These are phyloP conservation scores for Tricholoma saponaceum DNA, from an alignment of 768 basidiomycete species.

Conservation along the genomic window DNA sequence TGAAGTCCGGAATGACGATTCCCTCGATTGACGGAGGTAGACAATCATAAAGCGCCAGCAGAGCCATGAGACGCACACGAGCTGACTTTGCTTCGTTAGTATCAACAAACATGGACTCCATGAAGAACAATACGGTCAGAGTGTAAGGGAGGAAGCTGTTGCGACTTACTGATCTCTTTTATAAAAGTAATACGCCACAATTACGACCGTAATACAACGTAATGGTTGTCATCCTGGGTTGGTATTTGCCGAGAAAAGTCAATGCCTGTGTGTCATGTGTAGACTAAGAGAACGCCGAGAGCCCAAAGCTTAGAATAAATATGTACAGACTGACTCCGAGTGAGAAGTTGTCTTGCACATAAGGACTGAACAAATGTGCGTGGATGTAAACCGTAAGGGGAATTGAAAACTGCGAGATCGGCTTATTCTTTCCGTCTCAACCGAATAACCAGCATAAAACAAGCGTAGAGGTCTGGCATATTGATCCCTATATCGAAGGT, in stretches of 20 bases:
- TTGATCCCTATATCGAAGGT: too few species aligned
- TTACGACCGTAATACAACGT: background rate
- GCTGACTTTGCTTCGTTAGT: slow-evolving; percentile 10
- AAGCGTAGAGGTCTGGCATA: too few species aligned
- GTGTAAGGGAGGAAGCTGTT: background rate
- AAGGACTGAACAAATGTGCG: background rate
- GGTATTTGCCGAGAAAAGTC: too few species aligned
- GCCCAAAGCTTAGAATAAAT: background rate
- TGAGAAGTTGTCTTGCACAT: background rate
- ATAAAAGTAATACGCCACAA: background rate
- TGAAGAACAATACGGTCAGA: background rate
- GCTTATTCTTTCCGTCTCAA: too few species aligned
- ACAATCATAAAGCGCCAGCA: slow-evolving; percentile 16
- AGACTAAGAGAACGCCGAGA: too few species aligned
- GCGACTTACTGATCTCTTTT: too few species aligned
- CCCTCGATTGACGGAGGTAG: slow-evolving; percentile 15
- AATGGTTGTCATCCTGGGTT: too few species aligned
- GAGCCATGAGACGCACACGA: slow-evolving; percentile 14
- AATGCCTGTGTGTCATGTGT: too few species aligned
- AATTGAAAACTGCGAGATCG: background rate
- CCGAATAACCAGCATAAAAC: too few species aligned
- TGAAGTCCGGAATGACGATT: slow-evolving; percentile 14
- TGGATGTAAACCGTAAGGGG: background rate
- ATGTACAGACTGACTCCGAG: background rate
- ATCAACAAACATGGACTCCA: background rate